Conservation (phyloP, 2,329 filamentous ascomycete species). For the Dactylonectria macrodidyma region DNA sequence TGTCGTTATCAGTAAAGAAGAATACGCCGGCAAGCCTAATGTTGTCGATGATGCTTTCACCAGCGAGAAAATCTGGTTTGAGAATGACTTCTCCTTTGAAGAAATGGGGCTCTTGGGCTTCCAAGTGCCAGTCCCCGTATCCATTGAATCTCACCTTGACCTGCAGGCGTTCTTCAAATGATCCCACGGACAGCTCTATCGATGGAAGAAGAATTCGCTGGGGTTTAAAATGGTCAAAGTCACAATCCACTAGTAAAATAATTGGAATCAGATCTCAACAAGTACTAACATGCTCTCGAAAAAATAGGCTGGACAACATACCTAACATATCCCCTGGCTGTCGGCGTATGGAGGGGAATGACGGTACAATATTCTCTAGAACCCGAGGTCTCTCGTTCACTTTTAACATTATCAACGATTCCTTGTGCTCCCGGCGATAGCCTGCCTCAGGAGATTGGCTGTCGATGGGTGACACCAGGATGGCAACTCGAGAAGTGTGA, state of each 20-base stretch:
- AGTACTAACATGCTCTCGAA: not conserved
- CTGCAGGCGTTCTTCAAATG: constrained; percentile 1
- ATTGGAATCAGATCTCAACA: not conserved
- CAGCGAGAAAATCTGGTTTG: not conserved
- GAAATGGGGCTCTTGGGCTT: constrained; percentile 15
- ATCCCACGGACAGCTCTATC: not conserved
- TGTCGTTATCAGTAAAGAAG: constrained; percentile 14
- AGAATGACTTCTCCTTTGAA: not conserved
- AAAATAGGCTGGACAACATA: not conserved
- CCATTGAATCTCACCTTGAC: constrained; percentile 1
- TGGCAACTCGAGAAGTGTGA: constrained; percentile 1
- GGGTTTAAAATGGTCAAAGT: not conserved
- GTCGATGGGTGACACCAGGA: constrained; percentile 1
- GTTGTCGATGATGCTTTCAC: constrained; percentile 4
- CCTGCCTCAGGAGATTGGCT: constrained; percentile 1
- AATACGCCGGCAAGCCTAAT: constrained; percentile 8
- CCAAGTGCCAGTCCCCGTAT: constrained; percentile 2
- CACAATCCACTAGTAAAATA: constrained; percentile 1
- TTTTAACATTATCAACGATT: not conserved
- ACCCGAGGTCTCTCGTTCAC: constrained; percentile 6
- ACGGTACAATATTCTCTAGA: not conserved
- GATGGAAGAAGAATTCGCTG: constrained; percentile 6
- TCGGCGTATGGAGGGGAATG: not conserved
- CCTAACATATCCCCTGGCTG: constrained; percentile 13
- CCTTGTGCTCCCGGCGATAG: constrained; percentile 11